Evolutionary conservation across 2,329 filamentous ascomycete genomes (phyloP), one percentile per base, ranked within the genome.

Genomic region (Colletotrichum tropicale): DNA sequence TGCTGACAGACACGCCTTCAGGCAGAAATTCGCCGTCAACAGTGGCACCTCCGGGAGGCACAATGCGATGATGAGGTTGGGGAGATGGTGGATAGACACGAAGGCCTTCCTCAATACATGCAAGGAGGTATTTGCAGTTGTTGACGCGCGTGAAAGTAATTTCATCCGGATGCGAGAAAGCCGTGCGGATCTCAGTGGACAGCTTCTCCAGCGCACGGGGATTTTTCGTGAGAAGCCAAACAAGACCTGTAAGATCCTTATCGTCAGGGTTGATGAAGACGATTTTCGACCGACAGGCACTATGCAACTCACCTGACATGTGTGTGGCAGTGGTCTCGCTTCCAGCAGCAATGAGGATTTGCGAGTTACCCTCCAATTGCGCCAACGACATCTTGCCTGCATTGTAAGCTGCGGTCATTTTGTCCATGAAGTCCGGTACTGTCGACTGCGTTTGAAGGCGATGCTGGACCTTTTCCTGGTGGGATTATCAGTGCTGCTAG

Each of bases 261-360:
- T n/a, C n/a, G n/a, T n/a, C n/a, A n/a, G n/a, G n/a, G n/a, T n/a
- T n/a, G n/a, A n/a, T n/a, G n/a, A n/a, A n/a, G n/a, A n/a, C n/a
- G n/a, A n/a, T n/a, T n/a, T n/a, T n/a, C n/a, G n/a, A n/a, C n/a
- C n/a, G n/a, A n/a, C n/a, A n/a, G n/a, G 38, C 16, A 43, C 7
- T 6, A 21, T 75, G 4, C 13, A 6, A 16, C 0, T 81, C 79
- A 7, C 86, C 87, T 0, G 82, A 75, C 1, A 84, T 77, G 1
- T 79, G 32, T 0, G 82, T 82, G 5, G 83, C 81, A 3, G 82
- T 84, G 2, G 83, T 85, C 74, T 84, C 83, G 0, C 79, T 81
- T 3, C 83, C 82, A 6, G 81, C 83, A 5, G 80, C 26, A 36
- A 83, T 80, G 6, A 84, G 52, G 1, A 76, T 48, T 0, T 77